These are phyloP conservation scores for Seiridium unicorne DNA, from an alignment of 2,329 filamentous ascomycete genomes.

Conservation along the genomic window DNA sequence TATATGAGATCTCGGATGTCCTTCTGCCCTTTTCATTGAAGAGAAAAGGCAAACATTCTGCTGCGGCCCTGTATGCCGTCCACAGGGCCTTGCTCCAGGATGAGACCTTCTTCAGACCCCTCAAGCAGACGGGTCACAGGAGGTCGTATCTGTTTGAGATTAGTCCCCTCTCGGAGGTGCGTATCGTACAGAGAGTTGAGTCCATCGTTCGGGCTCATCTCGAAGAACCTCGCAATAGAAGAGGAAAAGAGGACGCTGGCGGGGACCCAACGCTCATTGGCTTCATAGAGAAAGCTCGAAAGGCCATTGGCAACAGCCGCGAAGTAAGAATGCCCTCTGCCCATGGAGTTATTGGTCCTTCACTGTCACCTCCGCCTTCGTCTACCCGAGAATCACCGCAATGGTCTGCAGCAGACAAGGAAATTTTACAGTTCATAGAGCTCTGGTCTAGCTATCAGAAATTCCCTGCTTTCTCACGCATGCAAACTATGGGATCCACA, in stretches of 20 bases:
- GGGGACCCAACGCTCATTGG: conserved; percentile 22
- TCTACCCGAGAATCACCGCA: conserved; percentile 13
- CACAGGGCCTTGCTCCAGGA: conserved; percentile 62
- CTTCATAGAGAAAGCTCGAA: conserved; percentile 50
- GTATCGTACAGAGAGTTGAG: conserved; percentile 48
- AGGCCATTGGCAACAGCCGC: conserved; percentile 51
- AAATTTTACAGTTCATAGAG: conserved; percentile 68
- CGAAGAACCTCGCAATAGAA: conserved; percentile 28
- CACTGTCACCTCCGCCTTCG: conserved; percentile 19
- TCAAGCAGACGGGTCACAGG: conserved; percentile 48
- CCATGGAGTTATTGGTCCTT: conserved; percentile 47
- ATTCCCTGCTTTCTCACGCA: conserved; percentile 49
- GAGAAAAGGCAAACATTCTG: conserved; percentile 35
- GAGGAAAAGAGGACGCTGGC: background rate
- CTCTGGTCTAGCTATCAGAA: conserved; percentile 60
- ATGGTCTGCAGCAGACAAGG: conserved; percentile 50
- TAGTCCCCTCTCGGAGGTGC: conserved; percentile 52
- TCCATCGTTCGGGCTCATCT: conserved; percentile 53
- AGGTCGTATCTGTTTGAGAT: conserved; percentile 61
- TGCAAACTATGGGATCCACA: conserved; percentile 61
- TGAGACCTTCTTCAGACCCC: conserved; percentile 58
- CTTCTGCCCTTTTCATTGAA: conserved; percentile 37
- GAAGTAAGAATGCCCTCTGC: conserved; percentile 45
- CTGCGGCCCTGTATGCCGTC: conserved; percentile 64
- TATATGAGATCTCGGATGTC: conserved; percentile 48